Evolutionary conservation across 2,329 filamentous ascomycete species (phyloP).

Genomic region (Monosporascus sp.): DNA sequence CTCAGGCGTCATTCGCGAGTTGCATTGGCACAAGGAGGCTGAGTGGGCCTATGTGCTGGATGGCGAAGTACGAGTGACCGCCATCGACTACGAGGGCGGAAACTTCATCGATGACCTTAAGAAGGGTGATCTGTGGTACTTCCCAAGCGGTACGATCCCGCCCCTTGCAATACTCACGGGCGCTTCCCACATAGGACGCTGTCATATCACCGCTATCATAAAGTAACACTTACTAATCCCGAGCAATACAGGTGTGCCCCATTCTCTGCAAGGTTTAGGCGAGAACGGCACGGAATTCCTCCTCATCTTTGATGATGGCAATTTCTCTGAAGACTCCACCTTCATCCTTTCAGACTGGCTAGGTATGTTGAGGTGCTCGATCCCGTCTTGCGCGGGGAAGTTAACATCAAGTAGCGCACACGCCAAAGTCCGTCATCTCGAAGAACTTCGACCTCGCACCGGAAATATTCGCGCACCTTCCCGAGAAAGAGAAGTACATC

Average conservation of each 20-base stretch:
- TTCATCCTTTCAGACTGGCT: conserved; percentile 72
- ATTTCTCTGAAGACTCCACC: conserved; percentile 57
- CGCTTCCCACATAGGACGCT: no score
- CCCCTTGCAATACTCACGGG: no score
- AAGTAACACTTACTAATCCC: not conserved
- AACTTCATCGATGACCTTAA: conserved; percentile 72
- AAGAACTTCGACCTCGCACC: conserved; percentile 72
- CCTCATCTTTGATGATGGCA: conserved; percentile 40
- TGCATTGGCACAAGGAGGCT: conserved; percentile 77
- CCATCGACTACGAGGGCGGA: conserved; percentile 68
- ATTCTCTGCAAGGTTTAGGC: conserved; percentile 68
- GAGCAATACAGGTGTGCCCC: conserved; percentile 45
- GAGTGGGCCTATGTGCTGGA: conserved; percentile 74
- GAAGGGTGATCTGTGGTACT: conserved; percentile 77
- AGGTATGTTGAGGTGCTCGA: conserved; percentile 32
- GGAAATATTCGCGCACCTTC: conserved; percentile 64
- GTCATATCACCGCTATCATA: no score
- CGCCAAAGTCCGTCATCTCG: conserved; percentile 63
- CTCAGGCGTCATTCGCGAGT: conserved; percentile 65
- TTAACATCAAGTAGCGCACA: conserved; percentile 48
- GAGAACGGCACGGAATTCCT: conserved; percentile 61
- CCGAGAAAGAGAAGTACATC: conserved; percentile 67
- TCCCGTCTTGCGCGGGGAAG: not conserved
- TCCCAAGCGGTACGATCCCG: conserved; percentile 57
- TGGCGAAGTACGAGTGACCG: conserved; percentile 65